Evolutionary conservation across 2,329 filamentous ascomycete genomes (phyloP), one percentile per base, ranked within the genome.

Genomic region (Aureobasidium lini): DNA sequence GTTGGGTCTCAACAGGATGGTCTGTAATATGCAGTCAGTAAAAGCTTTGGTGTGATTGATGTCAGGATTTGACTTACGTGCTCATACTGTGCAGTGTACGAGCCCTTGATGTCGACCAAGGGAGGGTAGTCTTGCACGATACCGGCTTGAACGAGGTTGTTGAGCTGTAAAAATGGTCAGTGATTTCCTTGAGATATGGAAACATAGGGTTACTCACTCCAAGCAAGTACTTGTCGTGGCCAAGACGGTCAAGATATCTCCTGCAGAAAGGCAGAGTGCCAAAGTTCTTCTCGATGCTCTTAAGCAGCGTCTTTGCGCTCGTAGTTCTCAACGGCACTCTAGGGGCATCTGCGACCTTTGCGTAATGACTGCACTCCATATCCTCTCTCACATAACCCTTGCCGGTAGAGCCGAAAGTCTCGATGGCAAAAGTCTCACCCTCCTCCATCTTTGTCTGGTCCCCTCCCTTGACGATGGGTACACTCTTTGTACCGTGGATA

Each of bases 81-180:
- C 71, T 87, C 84, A 67, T 82, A 86, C 64, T 87, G 84, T 9
- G 84, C 84, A 5, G 81, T 79, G 66, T 85, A 86, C 1, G 83
- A 85, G 1, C 83, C 84, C 62, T 78, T 75, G 43, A 81, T 68
- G 63, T 87, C 84, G 36, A 77, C 72, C 29, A 87, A 71, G 1
- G 84, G 84, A 13, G 72, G 71, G 66, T 86, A 83, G 4, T 75
- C 69, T 43, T 86, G 79, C 3, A 86, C 72, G 18, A 86, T 76
- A 1, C 82, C 84, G 56, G 80, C 75, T 6, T 78, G 75, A 1
- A 84, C 76, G 28, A 86, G 75, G 39, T 75, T 78, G 60, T 84
- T 84, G 70, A 86, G 74, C 79, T 83, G 60, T n/a, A n/a, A 13
- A 44, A 1, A 31, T 15, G 11, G 4, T 52, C 34, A 62, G 71